Evolutionary conservation across 1,284 basidiomycete species (phyloP).

Genomic region (Fomitopsis palustris): DNA sequence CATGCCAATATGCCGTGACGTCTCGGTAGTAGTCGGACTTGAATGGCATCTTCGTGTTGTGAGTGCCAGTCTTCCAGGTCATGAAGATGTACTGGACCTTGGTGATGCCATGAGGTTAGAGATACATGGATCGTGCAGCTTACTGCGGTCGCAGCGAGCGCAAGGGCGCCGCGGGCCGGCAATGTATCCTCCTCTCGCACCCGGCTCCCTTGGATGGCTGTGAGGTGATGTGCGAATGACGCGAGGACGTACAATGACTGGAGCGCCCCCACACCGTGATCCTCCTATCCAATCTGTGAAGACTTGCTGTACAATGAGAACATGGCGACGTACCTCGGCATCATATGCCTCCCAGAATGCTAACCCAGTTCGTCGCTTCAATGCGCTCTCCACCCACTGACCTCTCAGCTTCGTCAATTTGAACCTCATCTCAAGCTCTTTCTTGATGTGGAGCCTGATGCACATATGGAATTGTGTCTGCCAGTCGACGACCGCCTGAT

Average conservation of each 20-base stretch:
- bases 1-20: not conserved
- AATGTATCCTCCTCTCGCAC: not conserved
- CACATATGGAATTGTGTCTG: not conserved
- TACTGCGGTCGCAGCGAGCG: not conserved
- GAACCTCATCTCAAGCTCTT: not conserved
- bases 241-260: too few species aligned
- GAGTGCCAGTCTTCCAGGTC: not conserved
- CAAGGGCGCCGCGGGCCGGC: not conserved
- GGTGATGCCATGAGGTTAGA: not conserved
- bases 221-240: not conserved
- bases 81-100: not conserved
- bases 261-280: too few species aligned
- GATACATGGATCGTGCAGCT: not conserved
- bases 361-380: not conserved
- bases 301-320: not conserved
- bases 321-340: not conserved
- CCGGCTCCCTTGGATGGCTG: not conserved
- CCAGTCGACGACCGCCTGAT: too few species aligned
- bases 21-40: not conserved
- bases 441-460: not conserved
- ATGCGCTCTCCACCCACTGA: not conserved
- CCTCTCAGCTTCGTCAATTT: not conserved
- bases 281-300: not conserved
- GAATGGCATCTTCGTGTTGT: not conserved
- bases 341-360: not conserved